Evolutionary conservation across 2,329 filamentous ascomycete genomes (phyloP), one percentile per base, ranked within the genome.

Genomic region (Triangularia verruculosa): DNA sequence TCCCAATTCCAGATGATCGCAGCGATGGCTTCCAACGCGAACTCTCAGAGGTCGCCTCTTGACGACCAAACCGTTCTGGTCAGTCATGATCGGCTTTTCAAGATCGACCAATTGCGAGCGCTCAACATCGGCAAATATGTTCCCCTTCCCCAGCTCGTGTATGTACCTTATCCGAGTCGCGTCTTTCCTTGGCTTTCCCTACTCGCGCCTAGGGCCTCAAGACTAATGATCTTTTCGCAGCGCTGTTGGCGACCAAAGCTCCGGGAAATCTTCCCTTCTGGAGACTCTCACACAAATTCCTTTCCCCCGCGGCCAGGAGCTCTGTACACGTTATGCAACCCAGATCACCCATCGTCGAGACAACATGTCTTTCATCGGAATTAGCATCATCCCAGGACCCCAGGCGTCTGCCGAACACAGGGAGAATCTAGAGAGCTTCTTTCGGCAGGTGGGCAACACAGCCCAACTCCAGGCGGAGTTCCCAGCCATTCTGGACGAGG

Each of bases 191-290:
- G 13, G 15, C 6, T 28, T 4, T 9, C 4, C 27, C 27, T 28
- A 5, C 27, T 9, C 9, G 27, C 9, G 27, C 27, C 27, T n/a
- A n/a, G n/a, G n/a, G n/a, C n/a, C n/a, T 3, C 32, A 39, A 39
- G 15, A 3, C 32, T 39, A 39, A 39, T 15, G 6, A 6, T 3
- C 6, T 39, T 15, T 39, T 3, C 32, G 13, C 13, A 39, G 32
- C 34, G 91, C 93, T 7, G 91, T 94, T 9, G 92, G 92, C 65
- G 92, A 91, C 69, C 92, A 95, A 73, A 93, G 90, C 0, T 92
- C 91, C 52, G 92, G 92, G 71, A 96, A 96, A 80, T 92, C 89
- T 74, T 94, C 91, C 1, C 89, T 95, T 17, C 79, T 95, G 28
- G 91, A 95, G 73, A 93, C 77, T 17, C 65, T 84, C 30, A 83